Evolutionary conservation across 2,329 filamentous ascomycete genomes (phyloP).

Genomic region (Aspergillus pseudonomiae): DNA sequence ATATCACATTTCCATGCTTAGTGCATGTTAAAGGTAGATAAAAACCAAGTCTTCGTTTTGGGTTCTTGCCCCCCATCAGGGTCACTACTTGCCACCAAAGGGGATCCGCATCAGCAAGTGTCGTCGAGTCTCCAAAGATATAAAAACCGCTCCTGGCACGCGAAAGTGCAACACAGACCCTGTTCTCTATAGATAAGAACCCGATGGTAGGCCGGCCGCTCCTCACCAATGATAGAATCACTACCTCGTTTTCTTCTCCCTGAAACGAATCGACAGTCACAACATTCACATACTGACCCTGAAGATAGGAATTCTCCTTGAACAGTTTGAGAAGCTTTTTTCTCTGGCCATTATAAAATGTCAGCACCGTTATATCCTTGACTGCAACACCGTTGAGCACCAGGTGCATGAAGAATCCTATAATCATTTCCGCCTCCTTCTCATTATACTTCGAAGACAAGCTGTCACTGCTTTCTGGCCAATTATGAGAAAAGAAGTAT

Average conservation of each 20-base stretch:
- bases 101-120: slow-evolving; percentile 49
- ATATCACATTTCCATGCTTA: slow-evolving; percentile 57
- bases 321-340: slow-evolving; percentile 61
- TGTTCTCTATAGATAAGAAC: slow-evolving; percentile 69
- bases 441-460: slow-evolving; percentile 70
- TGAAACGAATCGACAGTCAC: slow-evolving; percentile 88
- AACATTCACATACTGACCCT: slow-evolving; percentile 59
- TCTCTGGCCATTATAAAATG: slow-evolving; percentile 85
- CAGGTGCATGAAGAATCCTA: slow-evolving; percentile 72
- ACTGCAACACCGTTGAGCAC: slow-evolving; percentile 65
- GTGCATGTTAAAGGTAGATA: slow-evolving; percentile 66
- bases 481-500: slow-evolving; percentile 67
- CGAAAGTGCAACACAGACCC: slow-evolving; percentile 65
- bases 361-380: slow-evolving; percentile 73
- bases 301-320: slow-evolving; percentile 48
- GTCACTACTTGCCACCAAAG: slow-evolving; percentile 57
- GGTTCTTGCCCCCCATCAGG: slow-evolving; percentile 39
- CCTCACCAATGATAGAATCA: slow-evolving; percentile 79
- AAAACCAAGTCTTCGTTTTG: slow-evolving; percentile 44
- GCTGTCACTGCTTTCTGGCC: slow-evolving; percentile 65
- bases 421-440: slow-evolving; percentile 75
- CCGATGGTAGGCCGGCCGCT: slow-evolving; percentile 68
- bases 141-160: slow-evolving; percentile 80
- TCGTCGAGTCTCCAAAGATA: slow-evolving; percentile 75
- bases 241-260: slow-evolving; percentile 84